phyloP scores from a whole-genome alignment of 345 rosid genomes.

The Camelina sativa region DNA sequence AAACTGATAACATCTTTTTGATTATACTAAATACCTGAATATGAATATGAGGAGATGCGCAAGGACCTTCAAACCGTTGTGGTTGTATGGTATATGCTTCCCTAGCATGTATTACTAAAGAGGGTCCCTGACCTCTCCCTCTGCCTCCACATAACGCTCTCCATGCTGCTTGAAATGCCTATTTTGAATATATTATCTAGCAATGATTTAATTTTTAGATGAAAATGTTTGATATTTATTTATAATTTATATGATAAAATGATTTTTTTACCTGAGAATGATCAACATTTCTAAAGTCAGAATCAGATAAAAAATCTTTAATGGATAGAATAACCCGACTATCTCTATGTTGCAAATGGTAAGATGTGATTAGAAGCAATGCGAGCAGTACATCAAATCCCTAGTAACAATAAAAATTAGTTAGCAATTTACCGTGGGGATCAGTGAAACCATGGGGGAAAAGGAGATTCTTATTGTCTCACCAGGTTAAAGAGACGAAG shows the following conservation, averaged over 20 bases:
- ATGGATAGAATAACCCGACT: background rate
- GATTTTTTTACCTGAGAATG: conserved; percentile 4
- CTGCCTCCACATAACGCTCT: background rate
- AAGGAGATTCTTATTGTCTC: background rate
- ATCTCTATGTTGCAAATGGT: conserved; percentile 20
- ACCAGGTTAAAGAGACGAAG: too few relatives aligned
- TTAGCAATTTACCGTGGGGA: background rate
- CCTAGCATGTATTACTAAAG: conserved; percentile 2
- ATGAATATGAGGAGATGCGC: conserved; percentile 12
- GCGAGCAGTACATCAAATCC: conserved; percentile 7
- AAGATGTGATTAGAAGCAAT: conserved; percentile 17
- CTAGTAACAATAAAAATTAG: background rate
- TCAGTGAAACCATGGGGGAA: background rate
- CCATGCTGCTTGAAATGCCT: conserved; percentile 36
- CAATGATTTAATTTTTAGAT: background rate
- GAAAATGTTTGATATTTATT: background rate
- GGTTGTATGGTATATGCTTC: conserved; percentile 25
- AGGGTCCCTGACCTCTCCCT: background rate
- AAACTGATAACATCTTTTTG: too few relatives aligned
- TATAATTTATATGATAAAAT: background rate
- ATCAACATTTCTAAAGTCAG: background rate
- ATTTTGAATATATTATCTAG: background rate
- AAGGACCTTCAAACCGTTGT: conserved; percentile 29
- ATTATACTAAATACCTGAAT: conserved; percentile 22
- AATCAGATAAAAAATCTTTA: conserved; percentile 11